Conservation (phyloP, 2,329 filamentous ascomycete genomes). For the Corynespora cassiicola region DNA sequence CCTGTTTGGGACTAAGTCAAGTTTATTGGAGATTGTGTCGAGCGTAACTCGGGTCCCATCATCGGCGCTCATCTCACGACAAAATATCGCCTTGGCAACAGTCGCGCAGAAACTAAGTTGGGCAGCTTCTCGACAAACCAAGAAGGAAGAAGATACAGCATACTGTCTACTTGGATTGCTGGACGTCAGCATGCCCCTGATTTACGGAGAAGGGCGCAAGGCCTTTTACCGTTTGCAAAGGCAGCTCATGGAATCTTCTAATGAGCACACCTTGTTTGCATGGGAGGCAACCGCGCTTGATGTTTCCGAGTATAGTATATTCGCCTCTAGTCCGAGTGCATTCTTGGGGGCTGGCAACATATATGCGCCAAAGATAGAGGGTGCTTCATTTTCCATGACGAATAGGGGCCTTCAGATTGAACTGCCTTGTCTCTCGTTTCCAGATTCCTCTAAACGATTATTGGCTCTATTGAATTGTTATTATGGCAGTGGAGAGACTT, state of each 20-base stretch:
- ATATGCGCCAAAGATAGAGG: too few relatives aligned
- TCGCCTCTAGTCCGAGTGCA: too few relatives aligned
- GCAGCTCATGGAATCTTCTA: conserved; percentile 16
- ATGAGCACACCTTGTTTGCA: conserved; percentile 15
- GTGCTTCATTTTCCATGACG: conserved; percentile 4
- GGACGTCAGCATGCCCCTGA: conserved; percentile 29
- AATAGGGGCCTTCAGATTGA: conserved; percentile 3
- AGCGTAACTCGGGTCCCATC: conserved; percentile 12
- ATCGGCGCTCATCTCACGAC: too few relatives aligned
- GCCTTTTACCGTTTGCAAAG: conserved; percentile 23
- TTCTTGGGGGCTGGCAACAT: too few relatives aligned
- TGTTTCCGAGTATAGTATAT: too few relatives aligned
- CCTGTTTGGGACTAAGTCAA: conserved; percentile 14
- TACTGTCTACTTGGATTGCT: conserved; percentile 38
- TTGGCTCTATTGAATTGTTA: too few relatives aligned
- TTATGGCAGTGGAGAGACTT: too few relatives aligned
- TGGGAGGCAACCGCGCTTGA: too few relatives aligned
- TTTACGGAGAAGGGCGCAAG: conserved; percentile 33
- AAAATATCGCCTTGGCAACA: too few relatives aligned
- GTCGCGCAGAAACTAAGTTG: conserved; percentile 20
- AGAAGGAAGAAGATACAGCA: conserved; percentile 28
- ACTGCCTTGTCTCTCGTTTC: too few relatives aligned
- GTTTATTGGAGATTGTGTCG: conserved; percentile 7
- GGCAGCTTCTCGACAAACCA: conserved; percentile 10
- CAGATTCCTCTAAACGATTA: too few relatives aligned